Percentiles rank a stretch among this genome's conserved stretches.
These are phyloP conservation scores for Ophiostoma australiae DNA, from an alignment of 2,329 filamentous ascomycete species.

Conservation along the genomic window DNA sequence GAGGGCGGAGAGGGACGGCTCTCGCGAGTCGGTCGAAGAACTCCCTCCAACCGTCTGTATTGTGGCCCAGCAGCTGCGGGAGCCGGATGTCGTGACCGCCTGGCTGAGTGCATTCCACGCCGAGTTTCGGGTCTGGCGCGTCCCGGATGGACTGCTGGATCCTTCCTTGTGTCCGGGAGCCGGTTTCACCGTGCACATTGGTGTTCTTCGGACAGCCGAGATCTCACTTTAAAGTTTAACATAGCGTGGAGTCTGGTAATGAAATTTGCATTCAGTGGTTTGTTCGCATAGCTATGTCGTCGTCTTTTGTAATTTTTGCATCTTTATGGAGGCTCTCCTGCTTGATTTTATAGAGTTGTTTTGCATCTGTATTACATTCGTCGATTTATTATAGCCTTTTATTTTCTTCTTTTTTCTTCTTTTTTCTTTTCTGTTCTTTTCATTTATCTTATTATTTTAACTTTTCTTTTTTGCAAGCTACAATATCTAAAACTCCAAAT, in stretches of 20 bases:
- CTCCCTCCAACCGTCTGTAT: conserved; percentile 62
- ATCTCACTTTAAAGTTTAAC: background rate
- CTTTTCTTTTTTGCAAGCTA: no score
- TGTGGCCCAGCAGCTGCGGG: conserved; percentile 82
- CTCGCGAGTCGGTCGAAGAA: background rate
- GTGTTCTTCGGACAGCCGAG: conserved; percentile 46
- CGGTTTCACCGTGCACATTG: conserved; percentile 80
- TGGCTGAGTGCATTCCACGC: conserved; percentile 68
- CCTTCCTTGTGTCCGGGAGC: conserved; percentile 55
- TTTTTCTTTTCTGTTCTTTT: no score
- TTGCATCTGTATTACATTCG: no score
- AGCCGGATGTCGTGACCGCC: conserved; percentile 74
- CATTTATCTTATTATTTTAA: no score
- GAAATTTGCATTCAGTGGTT: background rate
- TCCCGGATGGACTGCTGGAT: conserved; percentile 60
- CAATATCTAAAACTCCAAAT: no score
- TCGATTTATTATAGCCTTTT: no score
- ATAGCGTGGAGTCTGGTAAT: background rate
- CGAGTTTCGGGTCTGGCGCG: conserved; percentile 69
- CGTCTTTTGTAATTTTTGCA: no score
- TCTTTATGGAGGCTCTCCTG: no score
- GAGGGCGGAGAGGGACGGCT: conserved; percentile 26
- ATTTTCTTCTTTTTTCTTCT: no score
- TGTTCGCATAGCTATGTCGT: no score
- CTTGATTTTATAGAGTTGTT: no score